These are phyloP conservation scores for Sambucus nigra DNA, from an alignment of 129 eudicot species.

Conservation along the genomic window DNA sequence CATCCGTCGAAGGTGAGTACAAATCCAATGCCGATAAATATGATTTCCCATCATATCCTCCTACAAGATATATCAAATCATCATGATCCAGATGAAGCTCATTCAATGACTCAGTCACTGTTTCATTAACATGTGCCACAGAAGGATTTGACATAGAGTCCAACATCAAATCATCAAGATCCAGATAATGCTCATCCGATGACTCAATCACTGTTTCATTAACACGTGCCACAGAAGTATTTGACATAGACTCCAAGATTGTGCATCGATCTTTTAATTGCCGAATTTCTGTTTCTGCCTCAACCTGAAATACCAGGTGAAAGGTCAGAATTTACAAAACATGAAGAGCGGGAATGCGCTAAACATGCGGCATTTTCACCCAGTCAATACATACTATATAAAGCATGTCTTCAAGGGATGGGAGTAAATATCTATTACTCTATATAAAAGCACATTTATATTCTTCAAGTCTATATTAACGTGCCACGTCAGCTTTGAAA, in stretches of 20 bases:
- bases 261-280: constrained; percentile 27
- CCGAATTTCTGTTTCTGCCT: constrained; percentile 41
- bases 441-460: too few relatives aligned
- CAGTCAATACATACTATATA: not conserved
- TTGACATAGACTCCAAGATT: constrained; percentile 20
- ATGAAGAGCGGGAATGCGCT: constrained; percentile 1
- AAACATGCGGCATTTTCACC: too few relatives aligned
- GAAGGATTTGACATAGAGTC: constrained; percentile 17
- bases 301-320: constrained; percentile 28
- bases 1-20: constrained; percentile 47
- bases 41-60: constrained; percentile 68
- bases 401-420: not conserved
- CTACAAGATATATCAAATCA: constrained; percentile 45
- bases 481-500: too few relatives aligned
- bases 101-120: constrained; percentile 1
- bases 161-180: constrained; percentile 35
- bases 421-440: too few relatives aligned
- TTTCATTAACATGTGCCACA: constrained; percentile 7
- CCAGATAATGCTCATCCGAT: constrained; percentile 15
- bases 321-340: not conserved
- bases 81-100: constrained; percentile 24
- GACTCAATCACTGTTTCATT: constrained; percentile 7
- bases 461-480: too few relatives aligned
- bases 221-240: constrained; percentile 13
- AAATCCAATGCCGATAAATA: constrained; percentile 52